A percentile compares a stretch with the other conserved stretches of the same genome.
These are phyloP conservation scores for Kazachstania sp. DNA, from an alignment of 1,139 yeast genomes.

Conservation along the genomic window DNA sequence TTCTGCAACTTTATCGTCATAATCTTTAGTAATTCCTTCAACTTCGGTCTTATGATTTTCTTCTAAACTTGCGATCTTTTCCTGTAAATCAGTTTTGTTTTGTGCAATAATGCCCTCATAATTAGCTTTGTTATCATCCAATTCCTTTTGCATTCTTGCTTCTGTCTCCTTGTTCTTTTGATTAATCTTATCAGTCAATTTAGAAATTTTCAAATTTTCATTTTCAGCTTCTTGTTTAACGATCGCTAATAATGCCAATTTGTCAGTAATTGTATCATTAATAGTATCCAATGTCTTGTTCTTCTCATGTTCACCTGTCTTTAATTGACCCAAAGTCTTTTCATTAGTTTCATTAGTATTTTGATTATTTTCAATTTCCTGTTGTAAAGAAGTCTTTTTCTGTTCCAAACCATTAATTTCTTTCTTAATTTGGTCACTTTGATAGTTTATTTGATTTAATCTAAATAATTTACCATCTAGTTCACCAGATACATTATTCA, in stretches of 20 bases:
- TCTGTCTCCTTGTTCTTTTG: conserved; percentile 24
- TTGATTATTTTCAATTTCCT: conserved; percentile 16
- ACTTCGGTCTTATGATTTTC: conserved; percentile 21
- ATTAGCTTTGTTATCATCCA: conserved; percentile 21
- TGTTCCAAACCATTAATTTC: conserved; percentile 18
- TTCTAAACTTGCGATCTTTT: conserved; percentile 15
- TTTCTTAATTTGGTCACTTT: conserved; percentile 17
- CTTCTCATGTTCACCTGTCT: conserved; percentile 21
- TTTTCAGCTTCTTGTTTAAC: conserved; percentile 27
- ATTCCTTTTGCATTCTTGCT: conserved; percentile 20
- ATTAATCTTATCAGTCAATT: conserved; percentile 24
- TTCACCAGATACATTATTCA: conserved; percentile 19
- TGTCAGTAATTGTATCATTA: conserved; percentile 17
- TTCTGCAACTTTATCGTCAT: conserved; percentile 11
- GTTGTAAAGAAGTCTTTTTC: conserved; percentile 15
- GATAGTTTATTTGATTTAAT: conserved; percentile 17
- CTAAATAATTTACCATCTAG: conserved; percentile 26
- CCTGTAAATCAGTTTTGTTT: conserved; percentile 21
- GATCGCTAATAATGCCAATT: conserved; percentile 17
- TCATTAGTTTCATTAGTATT: conserved; percentile 16
- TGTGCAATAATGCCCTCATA: conserved; percentile 20
- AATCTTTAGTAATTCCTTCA: conserved; percentile 14
- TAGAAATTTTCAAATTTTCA: conserved; percentile 21
- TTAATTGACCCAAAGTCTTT: conserved; percentile 19
- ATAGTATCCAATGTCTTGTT: conserved; percentile 20